Base-by-base conservation (phyloP, 495 filamentous ascomycete species). In the Evernia prunastri region DNA sequence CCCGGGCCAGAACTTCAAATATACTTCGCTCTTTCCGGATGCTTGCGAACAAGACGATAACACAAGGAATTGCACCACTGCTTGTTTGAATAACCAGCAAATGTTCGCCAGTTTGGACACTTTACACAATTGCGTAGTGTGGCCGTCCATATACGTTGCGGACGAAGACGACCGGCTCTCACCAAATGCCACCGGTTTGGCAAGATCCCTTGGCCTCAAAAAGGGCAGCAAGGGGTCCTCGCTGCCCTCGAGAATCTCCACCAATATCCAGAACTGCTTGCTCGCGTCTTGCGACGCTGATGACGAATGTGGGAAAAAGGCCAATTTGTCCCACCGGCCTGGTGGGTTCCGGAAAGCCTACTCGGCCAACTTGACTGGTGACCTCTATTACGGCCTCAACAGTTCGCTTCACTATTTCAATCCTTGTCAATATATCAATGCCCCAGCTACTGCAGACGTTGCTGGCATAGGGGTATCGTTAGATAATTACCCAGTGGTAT, bases 391-490 rank as follows among this genome's bases (percentile, higher is more conserved):
- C 36, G 36, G 36, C 36, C 12, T 37, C 36, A 37, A 37, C 36
- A 37, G 12, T 7, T 37, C 36, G 6, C 36, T 37, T 37, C 12
- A 6, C 12, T 37, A 37, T 37, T 37, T 37, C 36, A 12, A 6
- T 37, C 36, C 36, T 0, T 67, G 65, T 37, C 4, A 12, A 0
- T 33, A 18, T 53, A 42, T 59, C 4, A 40, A 31, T 17, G 10
- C 0, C 18, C 25, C 10, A 4, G 37, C 63, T 0, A 63, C 37
- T 23, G 23, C 59, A 40, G 65, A 63, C 23, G 35, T 67, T 56
- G 64, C 59, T 42, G 64, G 59, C 25, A 63, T 66, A 31, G 65
- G 60, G 6, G 65, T 63, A 53, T 9, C 1, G 27, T n/a, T n/a
- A n/a, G 10, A 25, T 9, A 0, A 27, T n/a, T 25, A 11, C 0